Base-by-base conservation (phyloP, 352 stramenopile genomes). In the Blastocystis sp. region DNA sequence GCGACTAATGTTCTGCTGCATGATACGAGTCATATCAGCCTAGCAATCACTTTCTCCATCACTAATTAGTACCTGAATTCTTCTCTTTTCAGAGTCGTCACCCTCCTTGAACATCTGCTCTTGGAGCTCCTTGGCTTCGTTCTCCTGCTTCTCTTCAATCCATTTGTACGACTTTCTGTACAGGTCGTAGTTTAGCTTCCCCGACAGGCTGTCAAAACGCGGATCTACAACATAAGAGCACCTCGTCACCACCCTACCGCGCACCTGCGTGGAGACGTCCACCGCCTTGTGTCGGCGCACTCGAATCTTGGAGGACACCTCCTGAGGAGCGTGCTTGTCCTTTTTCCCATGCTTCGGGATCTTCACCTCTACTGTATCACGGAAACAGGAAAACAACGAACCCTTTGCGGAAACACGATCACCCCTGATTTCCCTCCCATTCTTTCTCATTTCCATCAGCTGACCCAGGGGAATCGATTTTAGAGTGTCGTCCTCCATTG, bases 121-220 rank as follows among this genome's bases (percentile, higher is more conserved):
- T 48, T 78, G 79, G 48, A 88, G 23, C 48, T 88, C 78, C 48
- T 88, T 88, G 14, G 66, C 28, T 21, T 88, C 78, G 1, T 79
- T 61, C 23, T 76, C 64, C 43, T 88, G 78, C 52, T 88, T 62
- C 43, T 88, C 61, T 28, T 88, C 78, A 14, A 88, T 88, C 40
- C 62, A 88, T 34, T 76, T 88, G n/a, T 88, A 88, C 28, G 78
- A 88, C 34, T 88, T 88, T 41, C 78, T 69, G 38, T 79, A 88
- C 28, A 88, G 34, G 34, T 88, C 78, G 66, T 88, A 76, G 67
- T 88, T 88, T n/a, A 79, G 78, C 62, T 88, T 88, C 9, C 78
- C 78, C 38, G 64, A 88, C 28, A 88, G 62, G 28, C 67, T 52
- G 62, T 88, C 78, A 78, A 88, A 88, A 38, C 78, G 78, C 62